phyloP scores from a whole-genome alignment of 108 stramenopile genomes.

The Cyclotella baltica region DNA sequence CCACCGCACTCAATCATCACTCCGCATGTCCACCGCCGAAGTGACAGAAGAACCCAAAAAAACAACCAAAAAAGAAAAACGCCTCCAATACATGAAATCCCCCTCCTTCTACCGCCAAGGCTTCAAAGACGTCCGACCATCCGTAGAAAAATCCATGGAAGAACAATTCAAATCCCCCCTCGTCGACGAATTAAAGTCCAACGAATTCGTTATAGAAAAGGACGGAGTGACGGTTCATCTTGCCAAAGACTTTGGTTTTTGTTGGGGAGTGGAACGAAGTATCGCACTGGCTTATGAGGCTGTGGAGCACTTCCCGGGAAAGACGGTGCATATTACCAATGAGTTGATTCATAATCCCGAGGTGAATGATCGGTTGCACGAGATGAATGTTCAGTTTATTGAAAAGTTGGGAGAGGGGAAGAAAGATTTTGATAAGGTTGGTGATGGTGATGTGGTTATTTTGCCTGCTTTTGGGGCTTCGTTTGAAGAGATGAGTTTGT shows the following conservation, averaged over 20 bases:
- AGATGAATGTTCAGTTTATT: conserved; percentile 92
- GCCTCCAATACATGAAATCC: conserved; percentile 78
- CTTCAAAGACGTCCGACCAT: conserved; percentile 86
- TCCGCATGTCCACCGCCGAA: conserved; percentile 42
- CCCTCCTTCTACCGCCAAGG: conserved; percentile 83
- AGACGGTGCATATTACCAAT: conserved; percentile 93
- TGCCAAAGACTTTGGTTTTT: conserved; percentile 89
- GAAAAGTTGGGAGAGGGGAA: conserved; percentile 73
- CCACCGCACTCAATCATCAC: conserved; percentile 6
- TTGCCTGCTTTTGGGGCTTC: conserved; percentile 96
- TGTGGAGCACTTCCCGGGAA: conserved; percentile 89
- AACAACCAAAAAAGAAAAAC: conserved; percentile 73
- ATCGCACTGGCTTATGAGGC: conserved; percentile 95
- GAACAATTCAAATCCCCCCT: conserved; percentile 75
- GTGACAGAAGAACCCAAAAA: conserved; percentile 40
- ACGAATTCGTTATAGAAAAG: conserved; percentile 73
- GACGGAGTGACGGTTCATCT: conserved; percentile 86
- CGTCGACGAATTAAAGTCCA: conserved; percentile 77
- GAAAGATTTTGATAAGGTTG: conserved; percentile 84
- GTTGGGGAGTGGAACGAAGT: conserved; percentile 93
- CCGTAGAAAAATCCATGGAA: conserved; percentile 78
- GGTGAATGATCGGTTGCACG: conserved; percentile 91
- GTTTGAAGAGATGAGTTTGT: conserved; percentile 91
- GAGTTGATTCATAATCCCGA: conserved; percentile 98
- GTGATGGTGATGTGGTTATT: conserved; percentile 94